A percentile compares a stretch with the other conserved stretches of the same genome.
phyloP scores from a whole-genome alignment of 1,284 basidiomycete genomes.

The Ceratobasidium theobromae region DNA sequence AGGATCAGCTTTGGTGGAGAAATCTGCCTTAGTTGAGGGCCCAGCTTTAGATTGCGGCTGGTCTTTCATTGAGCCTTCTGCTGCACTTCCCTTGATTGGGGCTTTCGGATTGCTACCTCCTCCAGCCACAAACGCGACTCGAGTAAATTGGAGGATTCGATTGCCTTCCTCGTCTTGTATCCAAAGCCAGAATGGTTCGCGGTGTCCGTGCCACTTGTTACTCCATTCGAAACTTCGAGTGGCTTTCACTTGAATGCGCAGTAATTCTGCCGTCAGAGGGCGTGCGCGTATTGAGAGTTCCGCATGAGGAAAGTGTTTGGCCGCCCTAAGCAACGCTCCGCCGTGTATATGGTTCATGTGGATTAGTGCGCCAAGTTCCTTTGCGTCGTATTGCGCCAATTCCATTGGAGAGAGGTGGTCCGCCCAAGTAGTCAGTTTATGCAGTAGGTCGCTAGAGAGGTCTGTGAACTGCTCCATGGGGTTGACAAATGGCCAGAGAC shows the following conservation, averaged over 20 bases:
- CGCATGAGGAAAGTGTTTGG: conserved; percentile 83
- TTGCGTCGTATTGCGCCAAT: conserved; percentile 71
- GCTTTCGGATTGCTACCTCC: background rate
- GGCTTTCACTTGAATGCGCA: conserved; percentile 73
- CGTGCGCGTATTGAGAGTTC: conserved; percentile 69
- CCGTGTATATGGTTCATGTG: conserved; percentile 90
- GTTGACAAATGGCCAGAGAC: conserved; percentile 95
- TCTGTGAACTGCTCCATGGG: conserved; percentile 78
- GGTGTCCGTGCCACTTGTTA: conserved; percentile 68
- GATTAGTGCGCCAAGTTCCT: conserved; percentile 79
- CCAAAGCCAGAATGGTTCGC: conserved; percentile 96
- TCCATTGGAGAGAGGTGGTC: conserved; percentile 82
- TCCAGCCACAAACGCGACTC: conserved; percentile 63
- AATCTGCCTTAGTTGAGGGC: background rate
- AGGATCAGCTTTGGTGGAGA: background rate
- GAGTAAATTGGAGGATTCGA: conserved; percentile 81
- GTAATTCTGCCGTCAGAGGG: conserved; percentile 81
- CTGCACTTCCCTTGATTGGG: background rate
- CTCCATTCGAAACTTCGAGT: conserved; percentile 84
- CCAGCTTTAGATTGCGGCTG: background rate
- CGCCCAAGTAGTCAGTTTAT: conserved; percentile 79
- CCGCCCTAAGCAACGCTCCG: conserved; percentile 73
- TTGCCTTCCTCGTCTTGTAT: conserved; percentile 81
- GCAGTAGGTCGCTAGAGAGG: conserved; percentile 77
- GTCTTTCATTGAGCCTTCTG: background rate